Conservation (phyloP, 192 early-diverging fungal species). For the Entophlyctis helioformis region DNA sequence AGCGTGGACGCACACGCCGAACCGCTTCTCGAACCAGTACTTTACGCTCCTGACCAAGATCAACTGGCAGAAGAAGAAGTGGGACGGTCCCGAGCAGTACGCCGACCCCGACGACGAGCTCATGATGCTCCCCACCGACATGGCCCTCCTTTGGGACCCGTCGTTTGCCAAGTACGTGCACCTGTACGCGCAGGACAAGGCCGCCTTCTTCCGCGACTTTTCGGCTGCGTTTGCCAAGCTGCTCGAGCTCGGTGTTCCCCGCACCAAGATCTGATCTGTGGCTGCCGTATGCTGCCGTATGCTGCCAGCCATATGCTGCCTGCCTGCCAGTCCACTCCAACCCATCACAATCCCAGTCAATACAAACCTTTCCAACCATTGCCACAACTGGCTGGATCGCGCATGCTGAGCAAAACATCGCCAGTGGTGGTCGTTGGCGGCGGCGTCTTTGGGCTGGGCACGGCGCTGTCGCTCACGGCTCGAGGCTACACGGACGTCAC, state of each 20-base stretch:
- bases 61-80: constrained; percentile 49
- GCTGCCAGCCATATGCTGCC: too few relatives aligned
- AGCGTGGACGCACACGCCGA: constrained; percentile 82
- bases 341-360: too few relatives aligned
- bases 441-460: constrained; percentile 25
- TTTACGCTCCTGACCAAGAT: constrained; percentile 44
- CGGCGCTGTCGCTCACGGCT: constrained; percentile 10
- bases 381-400: too few relatives aligned
- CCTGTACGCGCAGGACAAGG: constrained; percentile 55
- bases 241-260: constrained; percentile 71
- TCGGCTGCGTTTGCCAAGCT: constrained; percentile 74
- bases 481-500: constrained; percentile 8
- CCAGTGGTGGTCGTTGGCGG: constrained; percentile 28
- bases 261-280: too few relatives aligned
- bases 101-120: constrained; percentile 59
- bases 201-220: constrained; percentile 73
- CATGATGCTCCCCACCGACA: constrained; percentile 60
- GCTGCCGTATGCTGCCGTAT: too few relatives aligned
- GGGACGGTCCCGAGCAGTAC: constrained; percentile 75
- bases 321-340: too few relatives aligned
- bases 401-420: too few relatives aligned
- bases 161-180: constrained; percentile 43
- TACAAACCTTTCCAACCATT: too few relatives aligned
- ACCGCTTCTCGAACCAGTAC: constrained; percentile 81
- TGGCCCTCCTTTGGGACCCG: constrained; percentile 51